phyloP scores from a whole-genome alignment of 2,329 filamentous ascomycete species.

The Botryotinia calthae region DNA sequence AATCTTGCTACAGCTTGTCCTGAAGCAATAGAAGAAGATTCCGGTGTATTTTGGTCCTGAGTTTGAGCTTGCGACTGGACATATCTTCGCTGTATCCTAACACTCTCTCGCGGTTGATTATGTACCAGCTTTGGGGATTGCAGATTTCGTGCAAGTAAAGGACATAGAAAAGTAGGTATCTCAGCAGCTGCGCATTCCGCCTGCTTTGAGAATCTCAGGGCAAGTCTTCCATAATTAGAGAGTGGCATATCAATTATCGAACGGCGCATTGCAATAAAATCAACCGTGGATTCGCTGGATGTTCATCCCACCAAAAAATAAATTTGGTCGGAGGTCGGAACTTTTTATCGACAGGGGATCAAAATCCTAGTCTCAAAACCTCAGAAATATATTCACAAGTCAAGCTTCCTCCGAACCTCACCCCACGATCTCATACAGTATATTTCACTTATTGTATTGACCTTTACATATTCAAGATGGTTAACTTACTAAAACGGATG shows the following conservation, averaged over 20 bases:
- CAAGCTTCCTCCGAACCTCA: conserved; percentile 5
- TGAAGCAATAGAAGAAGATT: neutral
- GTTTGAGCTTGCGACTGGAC: conserved; percentile 9
- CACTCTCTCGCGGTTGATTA: neutral
- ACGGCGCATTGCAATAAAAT: neutral
- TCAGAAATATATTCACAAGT: conserved; percentile 22
- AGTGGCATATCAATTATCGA: conserved; percentile 11
- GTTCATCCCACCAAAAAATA: conserved; percentile 8
- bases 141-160: conserved; percentile 34
- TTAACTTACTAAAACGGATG: conserved; percentile 65
- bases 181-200: conserved; percentile 35
- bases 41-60: neutral
- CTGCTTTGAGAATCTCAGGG: conserved; percentile 24
- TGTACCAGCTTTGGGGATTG: neutral
- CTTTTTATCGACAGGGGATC: conserved; percentile 12
- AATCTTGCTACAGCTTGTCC: conserved; percentile 37
- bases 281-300: neutral
- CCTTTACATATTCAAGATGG: conserved; percentile 43
- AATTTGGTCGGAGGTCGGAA: conserved; percentile 21
- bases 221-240: conserved; percentile 17
- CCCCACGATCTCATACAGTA: conserved; percentile 12
- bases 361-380: conserved; percentile 18
- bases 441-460: neutral
- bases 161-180: conserved; percentile 50
- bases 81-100: conserved; percentile 17